Conservation (phyloP, 2,329 filamentous ascomycete species). For the Pseudogymnoascus sp. region DNA sequence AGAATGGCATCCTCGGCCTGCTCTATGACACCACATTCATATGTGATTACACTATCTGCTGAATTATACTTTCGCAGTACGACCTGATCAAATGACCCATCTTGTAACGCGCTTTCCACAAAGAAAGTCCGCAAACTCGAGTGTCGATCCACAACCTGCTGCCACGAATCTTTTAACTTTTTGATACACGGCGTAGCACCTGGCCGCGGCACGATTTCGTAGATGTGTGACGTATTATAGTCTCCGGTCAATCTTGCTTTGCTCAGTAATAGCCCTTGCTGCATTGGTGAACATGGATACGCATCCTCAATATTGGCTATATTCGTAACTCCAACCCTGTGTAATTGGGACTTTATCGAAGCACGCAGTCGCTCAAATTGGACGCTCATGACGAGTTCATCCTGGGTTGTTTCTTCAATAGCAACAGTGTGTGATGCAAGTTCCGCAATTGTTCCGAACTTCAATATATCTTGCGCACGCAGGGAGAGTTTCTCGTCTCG, state of each 20-base stretch:
- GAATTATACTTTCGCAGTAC: slow-evolving; percentile 15
- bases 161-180: slow-evolving; percentile 17
- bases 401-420: not conserved
- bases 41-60: not conserved
- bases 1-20: not conserved
- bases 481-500: not conserved
- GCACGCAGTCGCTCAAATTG: not conserved
- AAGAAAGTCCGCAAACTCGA: slow-evolving; percentile 26
- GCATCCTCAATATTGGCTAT: slow-evolving; percentile 18
- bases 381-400: not conserved
- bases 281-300: slow-evolving; percentile 16
- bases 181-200: slow-evolving; percentile 25
- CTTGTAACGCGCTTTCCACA: slow-evolving; percentile 17
- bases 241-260: slow-evolving; percentile 12
- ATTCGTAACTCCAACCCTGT: not conserved
- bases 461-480: not conserved
- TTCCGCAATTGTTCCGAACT: not conserved
- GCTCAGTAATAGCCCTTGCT: slow-evolving; percentile 16
- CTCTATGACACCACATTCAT: not conserved
- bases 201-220: slow-evolving; percentile 13
- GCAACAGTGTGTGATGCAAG: not conserved
- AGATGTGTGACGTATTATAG: slow-evolving; percentile 18
- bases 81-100: slow-evolving; percentile 21
- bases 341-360: not conserved
- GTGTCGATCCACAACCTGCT: slow-evolving; percentile 21